Base-by-base conservation (phyloP, 2,329 filamentous ascomycete species). In the Parastagonospora nodorum region DNA sequence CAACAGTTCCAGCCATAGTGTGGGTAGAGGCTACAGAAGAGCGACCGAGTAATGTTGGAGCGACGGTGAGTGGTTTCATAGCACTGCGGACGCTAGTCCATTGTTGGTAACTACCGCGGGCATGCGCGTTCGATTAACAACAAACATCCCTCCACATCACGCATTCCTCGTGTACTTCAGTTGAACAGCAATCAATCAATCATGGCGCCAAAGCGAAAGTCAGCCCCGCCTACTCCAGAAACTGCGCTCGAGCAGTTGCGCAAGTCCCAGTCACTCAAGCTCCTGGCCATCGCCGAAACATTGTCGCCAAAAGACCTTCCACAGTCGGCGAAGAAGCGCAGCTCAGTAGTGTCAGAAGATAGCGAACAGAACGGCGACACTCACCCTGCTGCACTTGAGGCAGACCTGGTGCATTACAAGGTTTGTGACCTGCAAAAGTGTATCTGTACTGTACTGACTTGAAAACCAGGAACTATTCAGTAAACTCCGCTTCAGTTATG, bases 401-500 rank as follows among this genome's bases (percentile, higher is more conserved):
- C 89, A 27, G 93, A 97, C 73, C 81, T 97, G 27, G 80, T 83
- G 28, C 92, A 97, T 74, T 97, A 97, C 78, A 91, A 90, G 69
- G 84, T 84, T 68, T 12, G 43, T 43, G 28, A 7, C 3, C 2
- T 29, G 12, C 5, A 16, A 11, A 12, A 14, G 32, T 15, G 32
- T 14, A 16, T 42, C 32, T 8, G 33, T 14, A n/a, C 14, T 6
- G 38, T 24, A 14, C 50, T 63, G 28, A 66, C 35, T 8, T 15
- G 2, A 14, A 30, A n/a, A 6, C n/a, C 58, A 86, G 77, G 92
- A 97, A 75, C 84, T 97, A 15, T 99, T 97, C 75, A 88, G 91
- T 36, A 97, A 99, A 77, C 82, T 97, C 33, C 90, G 93, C 63
- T 97, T 97, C 79, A 95, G 90, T 58, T 97, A 97, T 75, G 89